These are phyloP conservation scores for Paramecium sonneborni DNA, from an alignment of 73 alveolate species.

Conservation along the genomic window DNA sequence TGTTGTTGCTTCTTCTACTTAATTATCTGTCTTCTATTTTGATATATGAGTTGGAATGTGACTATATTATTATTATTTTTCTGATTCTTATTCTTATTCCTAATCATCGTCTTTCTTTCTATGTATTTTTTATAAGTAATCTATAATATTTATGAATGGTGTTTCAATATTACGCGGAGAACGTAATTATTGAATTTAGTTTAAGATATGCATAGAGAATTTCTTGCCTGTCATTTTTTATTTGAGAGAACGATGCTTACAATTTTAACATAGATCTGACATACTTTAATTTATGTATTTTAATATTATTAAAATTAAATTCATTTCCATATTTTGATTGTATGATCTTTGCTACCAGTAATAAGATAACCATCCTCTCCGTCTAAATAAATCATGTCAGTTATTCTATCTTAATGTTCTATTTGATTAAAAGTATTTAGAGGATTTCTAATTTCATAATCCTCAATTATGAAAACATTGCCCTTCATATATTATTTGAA, in stretches of 20 bases:
- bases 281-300: neutral
- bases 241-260: neutral
- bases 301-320: neutral
- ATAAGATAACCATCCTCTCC: neutral
- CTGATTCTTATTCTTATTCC: neutral
- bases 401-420: slow-evolving; percentile 45
- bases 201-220: neutral
- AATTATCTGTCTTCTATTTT: neutral
- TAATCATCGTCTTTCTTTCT: neutral
- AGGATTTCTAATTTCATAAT: neutral
- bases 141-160: neutral
- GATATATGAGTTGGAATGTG: neutral
- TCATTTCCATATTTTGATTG: slow-evolving; percentile 36
- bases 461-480: slow-evolving; percentile 9
- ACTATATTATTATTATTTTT: neutral
- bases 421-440: neutral
- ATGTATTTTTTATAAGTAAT: neutral
- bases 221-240: neutral
- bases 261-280: neutral
- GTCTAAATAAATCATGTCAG: slow-evolving; percentile 42
- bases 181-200: neutral
- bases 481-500: neutral
- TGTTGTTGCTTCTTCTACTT: neutral
- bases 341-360: neutral
- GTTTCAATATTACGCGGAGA: neutral